A percentile compares a stretch with the other conserved stretches of the same genome.
Conservation (phyloP, 148 eudicot species). For the Fagopyrum homotropicum region DNA sequence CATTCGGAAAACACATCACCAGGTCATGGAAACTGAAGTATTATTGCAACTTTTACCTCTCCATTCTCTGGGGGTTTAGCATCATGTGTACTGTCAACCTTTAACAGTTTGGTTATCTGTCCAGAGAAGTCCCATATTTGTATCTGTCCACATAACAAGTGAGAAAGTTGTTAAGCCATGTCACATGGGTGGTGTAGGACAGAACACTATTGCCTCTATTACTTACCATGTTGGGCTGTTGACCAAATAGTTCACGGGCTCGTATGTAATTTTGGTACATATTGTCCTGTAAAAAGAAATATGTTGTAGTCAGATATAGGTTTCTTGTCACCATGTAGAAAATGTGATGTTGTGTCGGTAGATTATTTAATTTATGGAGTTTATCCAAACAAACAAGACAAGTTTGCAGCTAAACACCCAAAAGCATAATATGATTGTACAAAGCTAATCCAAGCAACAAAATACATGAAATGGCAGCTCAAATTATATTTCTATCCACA, state of each 20-base stretch:
- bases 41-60: slow-evolving; percentile 37
- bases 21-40: background rate
- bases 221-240: slow-evolving; percentile 48
- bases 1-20: background rate
- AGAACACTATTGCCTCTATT: background rate
- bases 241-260: slow-evolving; percentile 48
- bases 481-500: background rate
- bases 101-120: slow-evolving; percentile 40
- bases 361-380: background rate
- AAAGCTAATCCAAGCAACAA: background rate
- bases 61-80: slow-evolving; percentile 25
- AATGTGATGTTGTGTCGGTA: background rate
- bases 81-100: slow-evolving; percentile 22
- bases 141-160: slow-evolving; percentile 35
- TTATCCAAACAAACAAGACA: background rate
- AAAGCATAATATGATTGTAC: background rate
- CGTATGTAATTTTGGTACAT: slow-evolving; percentile 31
- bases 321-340: background rate
- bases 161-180: slow-evolving; percentile 12
- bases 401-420: background rate
- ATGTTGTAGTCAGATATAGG: background rate
- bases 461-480: background rate
- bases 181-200: slow-evolving; percentile 2
- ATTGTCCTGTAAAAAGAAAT: slow-evolving; percentile 49
- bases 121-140: slow-evolving; percentile 82